A percentile compares a stretch with the other conserved stretches of the same genome.
Conservation (phyloP, 2,329 filamentous ascomycete species). For the Diplodia sapinea region DNA sequence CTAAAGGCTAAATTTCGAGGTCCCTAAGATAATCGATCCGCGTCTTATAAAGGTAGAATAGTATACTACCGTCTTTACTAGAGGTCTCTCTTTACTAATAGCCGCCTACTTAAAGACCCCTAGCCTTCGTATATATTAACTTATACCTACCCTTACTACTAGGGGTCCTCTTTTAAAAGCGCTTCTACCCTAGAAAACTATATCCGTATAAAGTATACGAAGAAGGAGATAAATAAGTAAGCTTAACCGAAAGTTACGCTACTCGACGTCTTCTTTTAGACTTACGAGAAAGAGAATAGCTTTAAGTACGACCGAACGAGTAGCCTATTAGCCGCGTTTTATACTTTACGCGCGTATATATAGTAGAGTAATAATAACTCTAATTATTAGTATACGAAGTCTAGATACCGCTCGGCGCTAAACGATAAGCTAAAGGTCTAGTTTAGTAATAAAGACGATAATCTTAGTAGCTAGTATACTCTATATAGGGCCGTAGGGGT, state of each 20-base stretch:
- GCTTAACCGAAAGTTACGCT: not conserved
- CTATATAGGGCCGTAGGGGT: not conserved
- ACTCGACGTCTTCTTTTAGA: not conserved
- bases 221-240: too few species aligned
- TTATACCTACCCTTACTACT: too few species aligned
- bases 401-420: not conserved
- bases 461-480: not conserved
- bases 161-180: too few species aligned
- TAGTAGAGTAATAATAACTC: not conserved
- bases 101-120: too few species aligned
- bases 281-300: not conserved
- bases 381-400: not conserved
- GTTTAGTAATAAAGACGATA: not conserved
- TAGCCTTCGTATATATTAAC: too few species aligned
- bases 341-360: not conserved
- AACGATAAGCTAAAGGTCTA: not conserved
- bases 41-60: too few species aligned
- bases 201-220: too few species aligned
- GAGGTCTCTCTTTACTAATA: too few species aligned
- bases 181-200: too few species aligned
- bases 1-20: too few species aligned
- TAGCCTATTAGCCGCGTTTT: not conserved
- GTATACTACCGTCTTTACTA: too few species aligned
- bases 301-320: not conserved
- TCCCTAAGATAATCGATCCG: too few species aligned